Base-by-base conservation (phyloP, 768 basidiomycete genomes). In the Xerocomellus chrysenteron region DNA sequence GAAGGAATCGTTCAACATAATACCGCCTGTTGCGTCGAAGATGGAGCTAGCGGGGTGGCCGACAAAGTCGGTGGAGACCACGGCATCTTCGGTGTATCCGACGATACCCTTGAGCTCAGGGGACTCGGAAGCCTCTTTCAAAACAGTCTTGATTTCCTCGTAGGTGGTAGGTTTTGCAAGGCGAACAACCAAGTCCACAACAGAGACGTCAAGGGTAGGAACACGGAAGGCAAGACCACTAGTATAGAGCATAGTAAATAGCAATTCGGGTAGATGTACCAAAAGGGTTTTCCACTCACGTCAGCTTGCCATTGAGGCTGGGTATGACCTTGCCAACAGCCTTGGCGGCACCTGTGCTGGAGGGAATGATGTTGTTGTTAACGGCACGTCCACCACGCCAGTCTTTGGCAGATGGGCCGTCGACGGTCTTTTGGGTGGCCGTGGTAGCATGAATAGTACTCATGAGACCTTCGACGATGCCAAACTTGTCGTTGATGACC, bases 271-370 rank as follows among this genome's bases (percentile, higher is more conserved):
- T 5, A 32, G 17, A 48, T 3, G 8, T 3, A 51, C 49, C 17
- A 19, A 62, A 30, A 16, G 3, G 3, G 16, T 10, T 39, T 46
- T 24, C n/a, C n/a, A 61, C 87, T 66, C 71, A 92, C 90, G 94
- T 98, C 70, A 99, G 87, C 81, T 98, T 98, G 78, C 96, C 96
- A 78, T 98, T 97, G 65, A 99, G 84, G 49, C 76, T 73, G 57
- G 96, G 96, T 73, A 98, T 98, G 76, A 99, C 94, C 82, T 97
- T 96, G 68, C 94, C 94, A 71, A 96, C 94, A 61, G 94, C 94
- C 85, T 98, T 99, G 74, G 96, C 96, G 62, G 96, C 96, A 77
- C 96, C 96, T 64, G 96, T 98, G 65, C 95, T 96, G 24, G 95
- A 97, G 48, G 96, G 96, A 73, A 99, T 99, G 79, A 99, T 98